Evolutionary conservation across 805 yeast genomes (phyloP), one percentile per base, ranked within the genome.

Genomic region (Yamadazyma takamatsuzukensis): DNA sequence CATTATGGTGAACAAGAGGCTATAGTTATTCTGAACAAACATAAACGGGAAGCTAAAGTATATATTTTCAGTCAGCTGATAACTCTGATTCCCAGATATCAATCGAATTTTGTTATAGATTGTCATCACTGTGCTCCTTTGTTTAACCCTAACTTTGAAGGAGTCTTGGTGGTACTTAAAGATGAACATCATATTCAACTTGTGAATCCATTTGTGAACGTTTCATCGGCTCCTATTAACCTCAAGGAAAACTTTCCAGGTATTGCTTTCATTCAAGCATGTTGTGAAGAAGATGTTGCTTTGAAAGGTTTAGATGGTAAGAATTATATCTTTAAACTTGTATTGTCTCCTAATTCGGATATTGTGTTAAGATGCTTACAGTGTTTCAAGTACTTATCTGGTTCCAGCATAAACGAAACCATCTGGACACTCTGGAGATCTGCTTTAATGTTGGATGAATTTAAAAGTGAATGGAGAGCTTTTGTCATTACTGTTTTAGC

Each of bases 341-440:
- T 61, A 0, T 43, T 77, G 4, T 56, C 54, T 10, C 85, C 87
- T 0, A 51, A 53, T 10, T 61, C 64, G 23, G 57, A 58, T 2
- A 46, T 72, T 5, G 75, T 78, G 1, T 18, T 39, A 4, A 61
- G 48, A 9, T 70, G 80, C 27, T 56, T 82, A n/a, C 52, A 60
- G 11, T 61, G 75, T 2, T 64, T 82, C 41, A 68, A 64, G 34
- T 70, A 71, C 39, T 49, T 81, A 13, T 68, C 78, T 4, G 83
- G 81, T n/a, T 61, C 81, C 2, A 70, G 70, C 35, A 65, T 76
- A 3, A 69, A 67, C 44, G 80, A 77, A 45, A 69, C 68, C 21
- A 58, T 81, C n/a, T 70, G 81, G 76, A 54, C 78, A 30, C 61
- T 72, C 3, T 83, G 88, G 87, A 64, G 81, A 28, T 53, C 78